Conservation (phyloP, 2,329 filamentous ascomycete genomes). For the Aaosphaeria arxii region DNA sequence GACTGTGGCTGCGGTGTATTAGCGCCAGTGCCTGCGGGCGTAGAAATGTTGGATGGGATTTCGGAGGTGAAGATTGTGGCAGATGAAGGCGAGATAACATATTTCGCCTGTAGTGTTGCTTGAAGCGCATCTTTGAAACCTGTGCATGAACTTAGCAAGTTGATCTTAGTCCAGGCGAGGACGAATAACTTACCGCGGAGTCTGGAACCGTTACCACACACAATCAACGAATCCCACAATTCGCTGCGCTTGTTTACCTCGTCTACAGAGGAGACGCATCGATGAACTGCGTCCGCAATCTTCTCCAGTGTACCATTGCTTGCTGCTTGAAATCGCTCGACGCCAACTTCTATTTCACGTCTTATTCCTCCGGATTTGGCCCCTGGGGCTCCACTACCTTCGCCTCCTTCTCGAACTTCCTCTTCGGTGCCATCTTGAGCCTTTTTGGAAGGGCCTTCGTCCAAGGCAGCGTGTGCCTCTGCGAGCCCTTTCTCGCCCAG, state of each 20-base stretch:
- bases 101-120: constrained; percentile 73
- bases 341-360: constrained; percentile 71
- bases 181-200: constrained; percentile 50
- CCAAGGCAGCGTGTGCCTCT: constrained; percentile 52
- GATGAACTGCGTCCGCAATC: constrained; percentile 80
- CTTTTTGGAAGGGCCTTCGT: constrained; percentile 44
- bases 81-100: constrained; percentile 86
- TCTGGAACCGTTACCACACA: constrained; percentile 82
- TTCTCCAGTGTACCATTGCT: constrained; percentile 72
- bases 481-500: constrained; percentile 45
- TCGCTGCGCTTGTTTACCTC: constrained; percentile 80
- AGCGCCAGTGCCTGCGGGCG: constrained; percentile 82
- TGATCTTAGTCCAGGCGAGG: background rate
- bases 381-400: constrained; percentile 26
- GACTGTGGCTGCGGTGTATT: constrained; percentile 74
- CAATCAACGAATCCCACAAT: constrained; percentile 88
- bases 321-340: constrained; percentile 67
- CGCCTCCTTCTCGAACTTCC: constrained; percentile 18
- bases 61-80: constrained; percentile 97
- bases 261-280: constrained; percentile 76
- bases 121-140: constrained; percentile 90
- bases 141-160: constrained; percentile 29
- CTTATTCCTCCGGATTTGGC: constrained; percentile 30
- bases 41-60: constrained; percentile 88
- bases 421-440: constrained; percentile 29